Evolutionary conservation across 2,329 filamentous ascomycete genomes (phyloP), one percentile per base, ranked within the genome.

Genomic region (Talaromyces sp.): DNA sequence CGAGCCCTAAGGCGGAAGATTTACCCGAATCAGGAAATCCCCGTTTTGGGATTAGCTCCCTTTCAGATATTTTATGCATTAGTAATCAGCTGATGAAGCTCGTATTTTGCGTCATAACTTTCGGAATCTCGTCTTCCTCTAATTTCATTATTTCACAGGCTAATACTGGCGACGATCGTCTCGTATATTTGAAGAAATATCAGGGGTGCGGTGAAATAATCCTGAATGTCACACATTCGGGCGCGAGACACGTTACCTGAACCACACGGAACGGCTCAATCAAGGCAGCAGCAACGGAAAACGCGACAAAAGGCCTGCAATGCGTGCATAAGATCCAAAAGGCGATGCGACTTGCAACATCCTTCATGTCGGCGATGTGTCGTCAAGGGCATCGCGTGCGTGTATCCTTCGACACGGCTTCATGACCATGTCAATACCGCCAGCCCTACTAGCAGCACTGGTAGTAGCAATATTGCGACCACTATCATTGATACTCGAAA

Each of bases 341-440:
- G 64, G 24, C 59, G 59, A 35, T 65, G 64, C 60, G 64, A 65
- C n/a, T 19, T 65, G 54, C 60, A 58, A 7, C 64, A 65, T 54
- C 64, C 64, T 13, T 61, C 64, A 19, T 65, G 64, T 54, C 64
- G 64, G n/a, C 64, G 64, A 27, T 65, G 64, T 19, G 39, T 50
- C 7, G 43, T 59, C 13, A 62, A 41, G 35, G 45, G 52, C 2
- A 47, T 50, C 5, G n/a, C 56, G 14, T 65, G 64, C 31, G n/a
- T 58, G 1, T 65, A 65, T 43, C 24, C 60, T 11, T 65, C 64
- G 24, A 65, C 64, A n/a, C 41, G 60, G n/a, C 54, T 65, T 35
- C 64, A 65, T 43, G 52, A 62, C 14, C 64, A 62, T 19, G 45
- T 45, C 47, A 33, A 2, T 39, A 37, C 11, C 37, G 22, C 24